Conservation (phyloP, 1,284 basidiomycete genomes). For the Trametes hirsuta region DNA sequence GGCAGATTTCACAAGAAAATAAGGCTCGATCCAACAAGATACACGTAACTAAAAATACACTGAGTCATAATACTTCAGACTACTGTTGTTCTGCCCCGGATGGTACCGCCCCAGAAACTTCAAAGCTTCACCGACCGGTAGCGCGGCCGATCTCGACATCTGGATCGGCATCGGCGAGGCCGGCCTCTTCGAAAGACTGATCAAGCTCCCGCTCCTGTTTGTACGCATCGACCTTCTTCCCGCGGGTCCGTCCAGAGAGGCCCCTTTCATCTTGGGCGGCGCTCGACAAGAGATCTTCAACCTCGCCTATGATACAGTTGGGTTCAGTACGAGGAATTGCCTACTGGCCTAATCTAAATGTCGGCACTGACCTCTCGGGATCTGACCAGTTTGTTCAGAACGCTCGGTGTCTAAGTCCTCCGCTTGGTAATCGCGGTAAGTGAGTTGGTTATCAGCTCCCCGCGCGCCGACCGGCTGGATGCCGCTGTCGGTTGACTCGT, state of each 20-base stretch:
- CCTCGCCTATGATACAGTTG: conserved; percentile 22
- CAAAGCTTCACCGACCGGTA: conserved; percentile 13
- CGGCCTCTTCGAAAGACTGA: conserved; percentile 22
- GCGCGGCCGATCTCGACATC: conserved; percentile 29
- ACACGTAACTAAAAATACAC: background rate
- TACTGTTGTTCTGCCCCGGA: background rate
- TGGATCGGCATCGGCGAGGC: conserved; percentile 21
- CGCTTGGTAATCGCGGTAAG: conserved; percentile 20
- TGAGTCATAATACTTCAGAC: background rate
- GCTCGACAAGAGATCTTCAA: conserved; percentile 28
- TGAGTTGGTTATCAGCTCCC: conserved; percentile 31
- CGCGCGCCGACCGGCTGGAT: conserved; percentile 28
- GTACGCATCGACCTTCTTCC: conserved; percentile 31
- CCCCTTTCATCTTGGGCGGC: conserved; percentile 26
- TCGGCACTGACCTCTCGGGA: conserved; percentile 26
- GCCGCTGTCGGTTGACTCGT: conserved; percentile 19
- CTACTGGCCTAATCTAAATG: too few species aligned
- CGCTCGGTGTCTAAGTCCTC: conserved; percentile 29
- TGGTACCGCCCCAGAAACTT: background rate
- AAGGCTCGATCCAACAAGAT: too few species aligned
- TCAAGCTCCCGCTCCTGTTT: conserved; percentile 35
- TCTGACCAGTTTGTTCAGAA: conserved; percentile 28
- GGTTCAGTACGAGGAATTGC: too few species aligned
- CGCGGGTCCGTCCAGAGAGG: conserved; percentile 28
- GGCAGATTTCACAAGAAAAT: too few species aligned